A percentile compares a stretch with the other conserved stretches of the same genome.
These are phyloP conservation scores for Chlamydomonas schloesseri DNA, from an alignment of 139 green algal species.

Conservation along the genomic window DNA sequence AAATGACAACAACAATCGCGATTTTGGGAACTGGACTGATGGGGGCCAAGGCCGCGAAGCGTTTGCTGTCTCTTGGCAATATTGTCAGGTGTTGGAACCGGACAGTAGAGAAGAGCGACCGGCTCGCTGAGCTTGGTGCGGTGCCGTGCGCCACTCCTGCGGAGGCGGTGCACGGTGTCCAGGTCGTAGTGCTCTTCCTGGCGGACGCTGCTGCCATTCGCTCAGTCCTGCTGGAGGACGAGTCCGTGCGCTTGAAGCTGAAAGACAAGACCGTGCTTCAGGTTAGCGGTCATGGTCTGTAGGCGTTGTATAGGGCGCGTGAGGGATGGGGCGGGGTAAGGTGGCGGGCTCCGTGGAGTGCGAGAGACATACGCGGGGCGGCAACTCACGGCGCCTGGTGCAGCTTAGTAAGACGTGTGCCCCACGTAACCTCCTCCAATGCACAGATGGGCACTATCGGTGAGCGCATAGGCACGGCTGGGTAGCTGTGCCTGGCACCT, in stretches of 20 bases:
- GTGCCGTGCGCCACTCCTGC: not conserved
- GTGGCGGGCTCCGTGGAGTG: no score
- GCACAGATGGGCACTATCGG: conserved; percentile 40
- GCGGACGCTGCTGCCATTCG: conserved; percentile 18
- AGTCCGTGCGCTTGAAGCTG: not conserved
- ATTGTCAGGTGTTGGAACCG: not conserved
- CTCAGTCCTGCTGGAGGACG: not conserved
- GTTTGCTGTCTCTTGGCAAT: no score
- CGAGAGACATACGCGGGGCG: no score
- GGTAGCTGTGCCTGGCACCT: not conserved
- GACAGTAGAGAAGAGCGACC: not conserved
- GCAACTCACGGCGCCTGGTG: no score
- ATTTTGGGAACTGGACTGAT: no score
- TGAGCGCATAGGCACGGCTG: not conserved
- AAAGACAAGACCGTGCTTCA: conserved; percentile 4
- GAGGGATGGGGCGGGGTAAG: no score
- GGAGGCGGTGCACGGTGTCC: not conserved
- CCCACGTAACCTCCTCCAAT: no score
- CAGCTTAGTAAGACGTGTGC: no score
- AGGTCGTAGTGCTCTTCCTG: conserved; percentile 20
- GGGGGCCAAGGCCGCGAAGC: no score
- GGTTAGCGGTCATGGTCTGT: no score
- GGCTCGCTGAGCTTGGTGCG: not conserved
- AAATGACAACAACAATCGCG: no score
- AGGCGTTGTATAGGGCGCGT: no score